Percentiles rank a stretch among this genome's conserved stretches.
phyloP scores from a whole-genome alignment of 805 yeast species.

The Lipomyces kockii region DNA sequence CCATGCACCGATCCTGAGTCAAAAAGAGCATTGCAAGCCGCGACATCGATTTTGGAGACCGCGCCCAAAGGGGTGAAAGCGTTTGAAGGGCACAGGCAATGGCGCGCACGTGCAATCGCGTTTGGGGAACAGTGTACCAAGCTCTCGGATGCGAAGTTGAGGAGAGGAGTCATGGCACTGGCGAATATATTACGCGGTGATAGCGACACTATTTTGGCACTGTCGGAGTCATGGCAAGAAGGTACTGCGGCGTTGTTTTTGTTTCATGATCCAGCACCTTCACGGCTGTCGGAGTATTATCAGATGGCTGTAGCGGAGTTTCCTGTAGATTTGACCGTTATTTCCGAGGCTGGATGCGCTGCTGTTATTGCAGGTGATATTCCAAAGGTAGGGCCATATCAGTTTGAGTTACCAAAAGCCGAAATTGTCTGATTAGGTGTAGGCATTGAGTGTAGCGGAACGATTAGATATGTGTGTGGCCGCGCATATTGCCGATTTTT shows the following conservation, averaged over 20 bases:
- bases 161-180: slow-evolving; percentile 38
- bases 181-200: slow-evolving; percentile 42
- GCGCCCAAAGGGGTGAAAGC: slow-evolving; percentile 39
- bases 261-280: slow-evolving; percentile 42
- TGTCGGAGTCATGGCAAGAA: slow-evolving; percentile 44
- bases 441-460: slow-evolving; percentile 34
- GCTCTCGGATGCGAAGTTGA: slow-evolving; percentile 33
- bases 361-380: slow-evolving; percentile 41
- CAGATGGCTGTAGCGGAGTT: slow-evolving; percentile 31
- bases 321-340: slow-evolving; percentile 40
- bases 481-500: slow-evolving; percentile 42
- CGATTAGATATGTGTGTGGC: slow-evolving; percentile 42
- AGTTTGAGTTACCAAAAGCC: not conserved
- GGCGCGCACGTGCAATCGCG: slow-evolving; percentile 41
- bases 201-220: slow-evolving; percentile 37
- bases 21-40: slow-evolving; percentile 20
- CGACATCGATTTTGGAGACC: slow-evolving; percentile 36
- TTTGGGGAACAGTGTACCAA: slow-evolving; percentile 34
- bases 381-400: slow-evolving; percentile 34
- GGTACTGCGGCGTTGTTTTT: slow-evolving; percentile 41
- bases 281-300: slow-evolving; percentile 42
- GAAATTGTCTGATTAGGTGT: not conserved
- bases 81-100: slow-evolving; percentile 36
- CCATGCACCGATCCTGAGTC: slow-evolving; percentile 36
- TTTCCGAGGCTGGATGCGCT: slow-evolving; percentile 43